Base-by-base conservation (phyloP, 2,329 filamentous ascomycete species). In the Akanthomyces uredinophilus region DNA sequence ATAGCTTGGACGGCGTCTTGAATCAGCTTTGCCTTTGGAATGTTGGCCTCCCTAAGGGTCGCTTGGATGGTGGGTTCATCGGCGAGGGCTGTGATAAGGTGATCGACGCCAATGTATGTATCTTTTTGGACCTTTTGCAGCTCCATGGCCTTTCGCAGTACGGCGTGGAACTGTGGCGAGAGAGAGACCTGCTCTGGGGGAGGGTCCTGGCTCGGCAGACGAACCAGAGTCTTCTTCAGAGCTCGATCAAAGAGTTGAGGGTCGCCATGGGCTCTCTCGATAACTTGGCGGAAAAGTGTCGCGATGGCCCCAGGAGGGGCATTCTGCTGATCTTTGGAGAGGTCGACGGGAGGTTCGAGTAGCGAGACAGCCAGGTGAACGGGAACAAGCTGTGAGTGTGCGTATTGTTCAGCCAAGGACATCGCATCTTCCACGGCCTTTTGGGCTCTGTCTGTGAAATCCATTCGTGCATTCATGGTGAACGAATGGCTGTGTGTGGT, bases 81-180 rank as follows among this genome's bases (percentile, higher is more conserved):
- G 14, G 88, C 85, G 24, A 97, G 81, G 1, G 91, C 87, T 65
- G 88, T 87, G 71, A 99, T 97, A 57, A 99, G 83, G 73, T 99
- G 95, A 75, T 98, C 95, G 64, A 98, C 88, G 46, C 94, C 95
- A 66, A 99, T 91, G 75, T 87, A 99, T 66, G 87, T 91, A 74
- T 99, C 95, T 70, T 97, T 98, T 71, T 99, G 95, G n/a, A 93
- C 92, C 78, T 96, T 96, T 69, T 96, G 94, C 60, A 99, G 77
- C 37, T 98, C 92, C 74, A 90, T 87, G 2, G 95, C 92, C 68
- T 91, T 86, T 68, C 92, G 86, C 57, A 99, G 82, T 62, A 97
- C 84, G 68, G 89, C 91, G 65, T 88, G 86, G 76, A 98, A 93
- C 10, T 87, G 81, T 1, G 92, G 92, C 13, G 93, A 88, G 69